phyloP scores from a whole-genome alignment of 1,284 basidiomycete species.

The Fomitopsis betulina region DNA sequence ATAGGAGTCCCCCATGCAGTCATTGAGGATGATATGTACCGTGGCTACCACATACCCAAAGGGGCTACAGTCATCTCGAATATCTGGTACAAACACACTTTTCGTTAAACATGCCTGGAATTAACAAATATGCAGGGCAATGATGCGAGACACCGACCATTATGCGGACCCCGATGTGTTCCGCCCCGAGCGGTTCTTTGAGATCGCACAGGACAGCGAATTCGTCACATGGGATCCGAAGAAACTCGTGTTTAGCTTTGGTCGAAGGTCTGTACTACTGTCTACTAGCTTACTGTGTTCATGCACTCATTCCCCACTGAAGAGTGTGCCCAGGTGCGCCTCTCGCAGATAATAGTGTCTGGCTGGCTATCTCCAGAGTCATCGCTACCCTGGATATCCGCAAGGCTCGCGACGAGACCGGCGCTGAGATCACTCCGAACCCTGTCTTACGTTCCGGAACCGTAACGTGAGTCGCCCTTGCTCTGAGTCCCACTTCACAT shows the following conservation, averaged over 20 bases:
- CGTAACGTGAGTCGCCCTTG: not conserved
- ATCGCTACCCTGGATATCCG: constrained; percentile 13
- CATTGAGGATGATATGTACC: not conserved
- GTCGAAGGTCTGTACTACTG: constrained; percentile 29
- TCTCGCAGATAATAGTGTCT: constrained; percentile 21
- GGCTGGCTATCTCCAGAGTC: constrained; percentile 17
- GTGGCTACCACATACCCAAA: not conserved
- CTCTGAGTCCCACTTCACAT: too few species aligned
- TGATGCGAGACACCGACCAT: constrained; percentile 22
- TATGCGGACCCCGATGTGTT: constrained; percentile 26
- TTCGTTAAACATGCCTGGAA: not conserved
- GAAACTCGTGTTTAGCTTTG: constrained; percentile 28
- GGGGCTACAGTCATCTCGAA: constrained; percentile 34
- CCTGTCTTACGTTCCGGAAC: not conserved
- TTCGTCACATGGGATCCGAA: constrained; percentile 19
- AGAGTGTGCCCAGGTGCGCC: constrained; percentile 23
- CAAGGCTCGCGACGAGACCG: constrained; percentile 8
- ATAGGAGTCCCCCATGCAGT: not conserved
- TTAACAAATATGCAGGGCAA: constrained; percentile 20
- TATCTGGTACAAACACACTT: constrained; percentile 32
- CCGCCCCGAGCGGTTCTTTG: constrained; percentile 27
- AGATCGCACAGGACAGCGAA: constrained; percentile 15
- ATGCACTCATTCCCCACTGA: not conserved
- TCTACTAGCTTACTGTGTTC: not conserved
- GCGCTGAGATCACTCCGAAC: constrained; percentile 8